phyloP scores from a whole-genome alignment of 306 rosid species.

The Quercus bicolor region DNA sequence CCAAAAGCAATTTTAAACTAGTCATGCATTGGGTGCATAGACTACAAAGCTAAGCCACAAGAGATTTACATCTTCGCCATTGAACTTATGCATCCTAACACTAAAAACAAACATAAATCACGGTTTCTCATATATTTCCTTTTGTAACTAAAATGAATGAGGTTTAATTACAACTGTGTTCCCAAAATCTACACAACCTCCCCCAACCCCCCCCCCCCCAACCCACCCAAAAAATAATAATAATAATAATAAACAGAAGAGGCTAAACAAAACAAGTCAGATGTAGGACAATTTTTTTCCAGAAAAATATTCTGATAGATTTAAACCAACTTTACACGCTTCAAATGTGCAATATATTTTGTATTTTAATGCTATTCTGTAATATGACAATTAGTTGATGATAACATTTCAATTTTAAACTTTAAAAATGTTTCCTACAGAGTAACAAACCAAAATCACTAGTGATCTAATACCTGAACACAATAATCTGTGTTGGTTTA shows the following conservation, averaged over 20 bases:
- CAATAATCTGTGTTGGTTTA: constrained; percentile 71
- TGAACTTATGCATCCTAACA: too few relatives aligned
- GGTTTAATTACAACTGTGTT: background rate
- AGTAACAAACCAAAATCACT: background rate
- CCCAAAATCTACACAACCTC: background rate
- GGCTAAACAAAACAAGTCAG: background rate
- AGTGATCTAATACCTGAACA: constrained; percentile 66
- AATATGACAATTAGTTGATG: background rate
- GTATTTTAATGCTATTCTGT: background rate
- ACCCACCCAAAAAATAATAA: background rate
- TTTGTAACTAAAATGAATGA: background rate
- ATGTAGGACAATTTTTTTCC: background rate
- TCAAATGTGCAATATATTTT: background rate
- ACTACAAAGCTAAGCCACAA: background rate
- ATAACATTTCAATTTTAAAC: background rate
- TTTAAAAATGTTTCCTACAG: background rate
- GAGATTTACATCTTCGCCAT: too few relatives aligned
- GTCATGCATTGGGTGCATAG: background rate
- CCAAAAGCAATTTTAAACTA: too few relatives aligned
- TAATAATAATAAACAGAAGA: too few relatives aligned
- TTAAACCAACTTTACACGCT: background rate
- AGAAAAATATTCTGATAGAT: background rate
- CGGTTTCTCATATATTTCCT: background rate
- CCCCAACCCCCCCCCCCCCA: too few relatives aligned
- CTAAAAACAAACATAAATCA: background rate